These are phyloP conservation scores for Heteromeles arbutifolia DNA, from an alignment of 306 rosid species.

Conservation along the genomic window DNA sequence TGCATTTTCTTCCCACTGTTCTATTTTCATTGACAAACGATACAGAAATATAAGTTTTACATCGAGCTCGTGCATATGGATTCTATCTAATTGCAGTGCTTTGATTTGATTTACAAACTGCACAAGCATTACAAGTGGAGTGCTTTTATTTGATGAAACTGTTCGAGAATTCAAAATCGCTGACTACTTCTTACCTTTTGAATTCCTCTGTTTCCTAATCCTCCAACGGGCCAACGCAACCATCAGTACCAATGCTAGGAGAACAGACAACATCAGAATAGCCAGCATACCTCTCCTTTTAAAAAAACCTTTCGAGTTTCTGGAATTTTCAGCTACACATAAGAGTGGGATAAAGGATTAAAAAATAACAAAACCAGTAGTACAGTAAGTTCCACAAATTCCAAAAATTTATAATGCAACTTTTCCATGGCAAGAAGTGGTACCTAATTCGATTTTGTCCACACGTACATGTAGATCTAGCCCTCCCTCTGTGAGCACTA, in stretches of 20 bases:
- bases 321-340: not conserved
- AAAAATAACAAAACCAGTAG: not conserved
- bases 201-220: not conserved
- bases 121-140: too few relatives aligned
- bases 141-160: not conserved
- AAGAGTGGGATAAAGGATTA: not conserved
- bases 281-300: not conserved
- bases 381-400: not conserved
- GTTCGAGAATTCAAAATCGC: not conserved
- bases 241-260: not conserved
- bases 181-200: not conserved
- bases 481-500: constrained; percentile 22
- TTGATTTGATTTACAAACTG: too few relatives aligned
- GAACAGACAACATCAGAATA: not conserved
- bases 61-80: too few relatives aligned
- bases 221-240: not conserved
- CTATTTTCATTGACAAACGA: not conserved
- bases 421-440: not conserved
- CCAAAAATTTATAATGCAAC: not conserved
- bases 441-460: constrained; percentile 14
- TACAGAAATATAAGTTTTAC: not conserved
- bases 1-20: too few relatives aligned
- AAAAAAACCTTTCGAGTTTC: not conserved
- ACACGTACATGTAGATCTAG: constrained; percentile 41
- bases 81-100: too few relatives aligned